Percentiles rank a stretch among this genome's conserved stretches.
Evolutionary conservation across 441 rosid species (phyloP).

Genomic region (Bruguiera hainesii): DNA sequence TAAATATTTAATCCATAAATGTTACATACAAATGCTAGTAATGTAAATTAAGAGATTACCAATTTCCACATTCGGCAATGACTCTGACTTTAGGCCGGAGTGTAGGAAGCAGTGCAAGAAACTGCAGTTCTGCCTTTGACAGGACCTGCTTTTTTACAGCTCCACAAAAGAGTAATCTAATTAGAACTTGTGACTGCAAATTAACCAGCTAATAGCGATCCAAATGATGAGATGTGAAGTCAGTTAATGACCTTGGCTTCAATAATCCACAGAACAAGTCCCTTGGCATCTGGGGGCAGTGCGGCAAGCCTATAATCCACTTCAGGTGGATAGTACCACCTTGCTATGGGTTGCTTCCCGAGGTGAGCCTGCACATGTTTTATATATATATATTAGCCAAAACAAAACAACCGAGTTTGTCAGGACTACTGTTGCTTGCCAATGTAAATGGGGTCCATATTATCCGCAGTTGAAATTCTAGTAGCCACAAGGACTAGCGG

Average conservation of each 20-base stretch:
- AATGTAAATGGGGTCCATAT: no score
- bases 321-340: slow-evolving; percentile 95
- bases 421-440: no score
- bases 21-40: no score
- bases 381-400: no score
- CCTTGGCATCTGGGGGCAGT: slow-evolving; percentile 72
- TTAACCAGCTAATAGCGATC: no score
- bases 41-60: slow-evolving; percentile 34
- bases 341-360: slow-evolving; percentile 92
- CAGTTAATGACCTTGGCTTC: slow-evolving; percentile 70
- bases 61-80: slow-evolving; percentile 83
- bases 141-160: slow-evolving; percentile 44
- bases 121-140: slow-evolving; percentile 79
- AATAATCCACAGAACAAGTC: slow-evolving; percentile 80
- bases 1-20: no score
- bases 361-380: slow-evolving; percentile 51
- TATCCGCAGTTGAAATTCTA: no score
- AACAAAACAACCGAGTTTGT: no score
- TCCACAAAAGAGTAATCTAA: no score
- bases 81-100: slow-evolving; percentile 83
- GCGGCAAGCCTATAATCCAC: slow-evolving; percentile 78
- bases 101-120: slow-evolving; percentile 81
- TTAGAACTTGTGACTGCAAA: background rate
- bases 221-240: no score
- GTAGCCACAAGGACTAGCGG: no score